Evolutionary conservation across 1,284 basidiomycete genomes (phyloP).

Genomic region (Amylostereum chailletii): DNA sequence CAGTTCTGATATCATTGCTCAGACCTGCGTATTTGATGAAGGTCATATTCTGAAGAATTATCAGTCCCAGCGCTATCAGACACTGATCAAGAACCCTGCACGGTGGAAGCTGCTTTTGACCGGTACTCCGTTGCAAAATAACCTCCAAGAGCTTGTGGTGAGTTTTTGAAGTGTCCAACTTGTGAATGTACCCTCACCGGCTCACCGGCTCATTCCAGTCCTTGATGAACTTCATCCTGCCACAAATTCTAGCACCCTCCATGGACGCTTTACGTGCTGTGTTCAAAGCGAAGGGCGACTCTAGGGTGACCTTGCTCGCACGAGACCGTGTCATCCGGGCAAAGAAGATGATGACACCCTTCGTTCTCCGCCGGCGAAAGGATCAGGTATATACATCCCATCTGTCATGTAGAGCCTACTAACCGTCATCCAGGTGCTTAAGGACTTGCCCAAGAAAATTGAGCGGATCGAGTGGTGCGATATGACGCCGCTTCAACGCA

Average conservation of each 20-base stretch:
- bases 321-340: constrained; percentile 89
- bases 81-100: constrained; percentile 79
- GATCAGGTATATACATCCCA: constrained; percentile 53
- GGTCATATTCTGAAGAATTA: constrained; percentile 97
- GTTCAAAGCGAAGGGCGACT: constrained; percentile 92
- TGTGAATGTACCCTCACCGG: constrained; percentile 5
- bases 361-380: constrained; percentile 92
- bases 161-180: constrained; percentile 22
- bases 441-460: constrained; percentile 87
- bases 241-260: constrained; percentile 77
- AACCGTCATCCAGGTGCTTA: constrained; percentile 58
- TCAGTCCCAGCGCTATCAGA: constrained; percentile 89
- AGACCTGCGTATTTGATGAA: constrained; percentile 92
- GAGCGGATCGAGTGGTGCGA: constrained; percentile 93
- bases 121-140: constrained; percentile 91
- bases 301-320: constrained; percentile 79
- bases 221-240: constrained; percentile 96
- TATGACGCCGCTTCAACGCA: constrained; percentile 78
- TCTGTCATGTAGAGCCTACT: background rate
- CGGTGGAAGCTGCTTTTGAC: constrained; percentile 91
- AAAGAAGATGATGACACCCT: constrained; percentile 99
- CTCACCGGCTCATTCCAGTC: constrained; percentile 47
- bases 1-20: constrained; percentile 5
- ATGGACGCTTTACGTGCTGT: constrained; percentile 82
- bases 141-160: constrained; percentile 92